Evolutionary conservation across 2,329 filamentous ascomycete species (phyloP).

Genomic region (Penicillium sumatraense): DNA sequence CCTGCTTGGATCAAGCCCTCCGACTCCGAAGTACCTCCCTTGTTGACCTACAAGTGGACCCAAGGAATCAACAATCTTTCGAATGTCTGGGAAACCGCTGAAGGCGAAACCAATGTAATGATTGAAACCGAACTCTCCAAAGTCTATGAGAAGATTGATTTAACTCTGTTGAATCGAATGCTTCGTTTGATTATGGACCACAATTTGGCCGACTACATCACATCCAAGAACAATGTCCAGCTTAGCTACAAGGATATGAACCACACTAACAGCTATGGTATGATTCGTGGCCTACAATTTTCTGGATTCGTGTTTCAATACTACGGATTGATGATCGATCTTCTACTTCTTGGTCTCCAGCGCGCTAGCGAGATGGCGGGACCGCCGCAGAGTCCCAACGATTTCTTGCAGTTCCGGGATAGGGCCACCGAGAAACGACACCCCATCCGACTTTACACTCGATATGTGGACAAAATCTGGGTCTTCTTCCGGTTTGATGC

Average conservation of each 20-base stretch:
- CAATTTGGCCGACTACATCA: constrained; percentile 98
- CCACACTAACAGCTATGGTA: constrained; percentile 96
- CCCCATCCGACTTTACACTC: constrained; percentile 94
- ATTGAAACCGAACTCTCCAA: constrained; percentile 99
- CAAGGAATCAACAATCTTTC: constrained; percentile 98
- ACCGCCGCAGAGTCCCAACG: constrained; percentile 89
- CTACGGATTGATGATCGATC: constrained; percentile 93
- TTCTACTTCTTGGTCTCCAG: constrained; percentile 88
- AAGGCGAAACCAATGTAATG: constrained; percentile 98
- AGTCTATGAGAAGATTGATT: constrained; percentile 98
- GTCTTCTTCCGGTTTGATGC: constrained; percentile 93
- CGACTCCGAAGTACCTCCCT: constrained; percentile 92
- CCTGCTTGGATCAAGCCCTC: constrained; percentile 99
- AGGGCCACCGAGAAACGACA: constrained; percentile 89
- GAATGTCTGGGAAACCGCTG: constrained; percentile 89
- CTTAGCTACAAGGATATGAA: constrained; percentile 99
- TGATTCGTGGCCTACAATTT: constrained; percentile 97
- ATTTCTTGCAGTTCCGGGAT: constrained; percentile 96
- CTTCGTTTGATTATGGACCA: constrained; percentile 98
- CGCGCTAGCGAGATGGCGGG: constrained; percentile 98
- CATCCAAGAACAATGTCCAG: constrained; percentile 98
- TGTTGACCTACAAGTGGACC: constrained; percentile 97
- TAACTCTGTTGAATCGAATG: constrained; percentile 91
- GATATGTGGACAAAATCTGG: constrained; percentile 99
- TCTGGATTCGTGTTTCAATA: constrained; percentile 99